phyloP scores from a whole-genome alignment of 2,329 filamentous ascomycete species.

The Microdochium nivale region DNA sequence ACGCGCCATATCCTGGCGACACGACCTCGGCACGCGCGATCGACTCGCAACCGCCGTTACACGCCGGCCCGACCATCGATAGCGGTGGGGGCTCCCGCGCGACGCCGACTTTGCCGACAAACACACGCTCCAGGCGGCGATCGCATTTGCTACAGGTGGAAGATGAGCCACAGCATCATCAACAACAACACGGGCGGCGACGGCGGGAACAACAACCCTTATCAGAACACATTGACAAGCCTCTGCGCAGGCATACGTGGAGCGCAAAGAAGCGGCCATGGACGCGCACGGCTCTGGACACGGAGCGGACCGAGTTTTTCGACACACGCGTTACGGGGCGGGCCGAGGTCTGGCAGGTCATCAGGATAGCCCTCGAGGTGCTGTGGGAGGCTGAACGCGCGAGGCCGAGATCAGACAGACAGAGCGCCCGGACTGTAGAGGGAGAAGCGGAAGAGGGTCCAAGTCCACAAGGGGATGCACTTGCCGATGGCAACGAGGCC shows the following conservation, averaged over 20 bases:
- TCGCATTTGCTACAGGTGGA: not conserved
- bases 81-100: slow-evolving; percentile 12
- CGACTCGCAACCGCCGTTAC: slow-evolving; percentile 29
- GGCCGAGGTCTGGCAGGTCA: slow-evolving; percentile 70
- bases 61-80: slow-evolving; percentile 19
- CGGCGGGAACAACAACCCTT: slow-evolving; percentile 33
- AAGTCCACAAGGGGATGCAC: slow-evolving; percentile 1
- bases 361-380: slow-evolving; percentile 59
- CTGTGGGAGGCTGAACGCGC: slow-evolving; percentile 47
- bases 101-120: not conserved
- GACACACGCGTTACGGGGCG: slow-evolving; percentile 78
- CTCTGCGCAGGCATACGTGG: slow-evolving; percentile 60
- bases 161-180: not conserved
- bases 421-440: not conserved
- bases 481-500: slow-evolving; percentile 24
- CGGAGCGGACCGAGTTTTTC: slow-evolving; percentile 77
- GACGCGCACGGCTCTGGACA: slow-evolving; percentile 60
- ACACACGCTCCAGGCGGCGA: too few relatives aligned
- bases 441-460: slow-evolving; percentile 12
- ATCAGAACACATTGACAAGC: slow-evolving; percentile 61
- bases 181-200: slow-evolving; percentile 12
- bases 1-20: slow-evolving; percentile 44
- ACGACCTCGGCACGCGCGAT: slow-evolving; percentile 42
- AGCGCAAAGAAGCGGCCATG: slow-evolving; percentile 53
- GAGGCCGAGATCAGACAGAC: not conserved